Conservation (phyloP, 2,329 filamentous ascomycete genomes). For the Clonostachys sp. region DNA sequence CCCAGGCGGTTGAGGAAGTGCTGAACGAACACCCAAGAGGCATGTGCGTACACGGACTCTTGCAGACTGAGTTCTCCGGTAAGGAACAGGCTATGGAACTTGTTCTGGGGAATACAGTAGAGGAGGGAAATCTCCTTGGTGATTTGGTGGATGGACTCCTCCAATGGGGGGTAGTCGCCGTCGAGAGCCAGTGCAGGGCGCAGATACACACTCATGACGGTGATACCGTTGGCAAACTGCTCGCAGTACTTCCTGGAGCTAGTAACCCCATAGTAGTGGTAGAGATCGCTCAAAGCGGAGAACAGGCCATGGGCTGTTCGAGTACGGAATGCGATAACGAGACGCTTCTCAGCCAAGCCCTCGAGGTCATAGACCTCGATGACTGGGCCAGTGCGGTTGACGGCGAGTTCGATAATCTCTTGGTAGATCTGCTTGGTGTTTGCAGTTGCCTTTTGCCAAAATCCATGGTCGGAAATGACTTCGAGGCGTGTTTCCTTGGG, state of each 20-base stretch:
- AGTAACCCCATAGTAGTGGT: slow-evolving; percentile 97
- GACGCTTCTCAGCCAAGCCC: slow-evolving; percentile 82
- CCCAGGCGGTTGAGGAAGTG: slow-evolving; percentile 96
- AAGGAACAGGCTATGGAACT: slow-evolving; percentile 86
- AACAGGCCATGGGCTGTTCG: slow-evolving; percentile 90
- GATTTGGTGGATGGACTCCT: slow-evolving; percentile 96
- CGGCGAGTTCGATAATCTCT: slow-evolving; percentile 83
- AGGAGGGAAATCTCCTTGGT: slow-evolving; percentile 96
- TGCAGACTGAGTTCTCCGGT: slow-evolving; percentile 84
- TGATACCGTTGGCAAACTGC: slow-evolving; percentile 98
- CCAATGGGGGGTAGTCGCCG: slow-evolving; percentile 68
- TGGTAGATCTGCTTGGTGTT: slow-evolving; percentile 97
- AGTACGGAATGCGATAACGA: slow-evolving; percentile 92
- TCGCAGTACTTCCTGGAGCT: slow-evolving; percentile 97
- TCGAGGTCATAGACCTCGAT: slow-evolving; percentile 98
- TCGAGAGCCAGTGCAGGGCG: slow-evolving; percentile 61
- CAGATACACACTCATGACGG: slow-evolving; percentile 93
- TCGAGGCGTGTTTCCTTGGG: slow-evolving; percentile 84
- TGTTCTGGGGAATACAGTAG: slow-evolving; percentile 97
- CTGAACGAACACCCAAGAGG: slow-evolving; percentile 94
- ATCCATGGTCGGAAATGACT: slow-evolving; percentile 86
- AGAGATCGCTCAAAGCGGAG: slow-evolving; percentile 90
- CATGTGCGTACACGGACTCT: slow-evolving; percentile 96
- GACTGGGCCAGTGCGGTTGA: slow-evolving; percentile 82
- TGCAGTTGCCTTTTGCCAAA: slow-evolving; percentile 89